Conservation (phyloP, 371 early-diverging fungal genomes). For the Rhizopus sp. region DNA sequence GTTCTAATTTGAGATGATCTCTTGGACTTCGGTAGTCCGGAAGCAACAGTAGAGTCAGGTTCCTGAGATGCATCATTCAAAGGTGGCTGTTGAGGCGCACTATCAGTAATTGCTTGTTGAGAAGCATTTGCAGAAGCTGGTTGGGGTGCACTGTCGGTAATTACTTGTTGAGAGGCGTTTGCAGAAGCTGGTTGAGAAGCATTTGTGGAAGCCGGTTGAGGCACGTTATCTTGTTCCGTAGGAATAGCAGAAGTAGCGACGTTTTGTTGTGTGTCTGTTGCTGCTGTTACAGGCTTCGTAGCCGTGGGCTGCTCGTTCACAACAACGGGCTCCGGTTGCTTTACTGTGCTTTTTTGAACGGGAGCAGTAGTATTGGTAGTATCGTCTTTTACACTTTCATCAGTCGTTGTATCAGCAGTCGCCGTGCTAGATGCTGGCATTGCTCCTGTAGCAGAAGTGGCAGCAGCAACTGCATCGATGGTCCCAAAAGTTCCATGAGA, state of each 20-base stretch:
- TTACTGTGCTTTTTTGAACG: not conserved
- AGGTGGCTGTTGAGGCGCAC: not conserved
- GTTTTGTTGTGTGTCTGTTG: not conserved
- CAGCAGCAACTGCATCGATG: not conserved
- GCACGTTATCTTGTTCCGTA: not conserved
- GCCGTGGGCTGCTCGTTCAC: slow-evolving; percentile 1
- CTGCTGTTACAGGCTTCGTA: not conserved
- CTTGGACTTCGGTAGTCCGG: not conserved
- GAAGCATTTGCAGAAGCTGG: no score
- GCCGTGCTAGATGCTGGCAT: no score
- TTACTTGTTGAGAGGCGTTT: not conserved
- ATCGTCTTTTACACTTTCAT: not conserved
- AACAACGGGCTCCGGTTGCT: not conserved
- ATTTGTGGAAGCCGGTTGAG: not conserved
- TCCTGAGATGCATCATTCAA: slow-evolving; percentile 1
- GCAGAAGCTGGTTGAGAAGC: no score
- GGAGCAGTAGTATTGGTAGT: not conserved
- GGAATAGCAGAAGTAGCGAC: no score
- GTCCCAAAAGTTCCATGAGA: not conserved
- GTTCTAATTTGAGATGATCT: slow-evolving; percentile 1
- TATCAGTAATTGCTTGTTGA: no score
- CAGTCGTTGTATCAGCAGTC: no score
- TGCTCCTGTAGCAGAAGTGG: not conserved
- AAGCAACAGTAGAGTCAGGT: not conserved
- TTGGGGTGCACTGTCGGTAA: not conserved